These are phyloP conservation scores for Periconia macrospinosa DNA, from an alignment of 2,329 filamentous ascomycete genomes.

Conservation along the genomic window DNA sequence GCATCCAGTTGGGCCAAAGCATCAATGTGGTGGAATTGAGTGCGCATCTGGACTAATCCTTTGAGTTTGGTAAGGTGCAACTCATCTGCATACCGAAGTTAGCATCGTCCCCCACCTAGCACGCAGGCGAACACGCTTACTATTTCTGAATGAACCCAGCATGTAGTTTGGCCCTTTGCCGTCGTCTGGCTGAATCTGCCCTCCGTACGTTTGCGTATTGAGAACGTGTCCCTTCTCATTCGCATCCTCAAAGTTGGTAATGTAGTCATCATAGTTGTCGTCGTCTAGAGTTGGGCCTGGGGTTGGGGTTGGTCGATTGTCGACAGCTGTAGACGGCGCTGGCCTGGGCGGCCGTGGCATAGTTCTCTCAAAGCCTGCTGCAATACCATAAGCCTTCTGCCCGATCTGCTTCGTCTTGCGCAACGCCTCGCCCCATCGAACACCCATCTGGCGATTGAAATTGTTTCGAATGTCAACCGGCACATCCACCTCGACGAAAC, in stretches of 20 bases:
- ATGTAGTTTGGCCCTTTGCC: conserved; percentile 78
- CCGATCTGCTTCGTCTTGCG: conserved; percentile 52
- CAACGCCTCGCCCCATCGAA: conserved; percentile 80
- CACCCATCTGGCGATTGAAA: conserved; percentile 82
- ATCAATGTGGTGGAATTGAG: conserved; percentile 91
- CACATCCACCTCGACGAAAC: conserved; percentile 91
- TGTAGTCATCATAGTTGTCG: conserved; percentile 64
- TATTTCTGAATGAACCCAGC: conserved; percentile 84
- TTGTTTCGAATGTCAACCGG: conserved; percentile 70
- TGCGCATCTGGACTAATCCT: conserved; percentile 83
- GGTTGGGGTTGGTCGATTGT: conserved; percentile 10
- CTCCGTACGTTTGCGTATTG: conserved; percentile 80
- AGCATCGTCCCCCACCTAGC: background rate
- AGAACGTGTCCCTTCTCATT: conserved; percentile 72
- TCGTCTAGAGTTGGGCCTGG: conserved; percentile 57
- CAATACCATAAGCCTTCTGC: conserved; percentile 50
- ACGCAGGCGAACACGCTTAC: conserved; percentile 52
- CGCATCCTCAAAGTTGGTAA: conserved; percentile 60
- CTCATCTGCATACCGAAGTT: conserved; percentile 60
- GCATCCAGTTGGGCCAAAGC: conserved; percentile 74
- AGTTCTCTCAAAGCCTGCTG: conserved; percentile 47
- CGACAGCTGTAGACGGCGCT: conserved; percentile 19
- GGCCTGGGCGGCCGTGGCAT: conserved; percentile 33
- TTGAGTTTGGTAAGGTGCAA: conserved; percentile 84
- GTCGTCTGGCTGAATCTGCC: conserved; percentile 70